Conservation (phyloP, 2,329 filamentous ascomycete species). For the Cladosporium colombiae region DNA sequence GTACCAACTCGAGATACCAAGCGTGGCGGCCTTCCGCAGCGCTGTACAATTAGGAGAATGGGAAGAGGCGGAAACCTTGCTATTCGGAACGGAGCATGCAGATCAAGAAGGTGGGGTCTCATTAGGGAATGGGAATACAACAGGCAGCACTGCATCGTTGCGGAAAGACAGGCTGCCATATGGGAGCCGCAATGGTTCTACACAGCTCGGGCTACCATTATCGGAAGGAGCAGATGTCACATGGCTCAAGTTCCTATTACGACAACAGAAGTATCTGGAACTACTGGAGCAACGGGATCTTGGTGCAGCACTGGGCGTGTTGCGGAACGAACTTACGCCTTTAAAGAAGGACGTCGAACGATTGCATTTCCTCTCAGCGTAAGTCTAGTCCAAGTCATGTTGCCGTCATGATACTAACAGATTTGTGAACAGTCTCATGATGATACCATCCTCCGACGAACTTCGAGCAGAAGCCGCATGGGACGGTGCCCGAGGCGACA, state of each 20-base stretch:
- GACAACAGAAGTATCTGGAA: slow-evolving; percentile 94
- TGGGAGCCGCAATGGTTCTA: slow-evolving; percentile 31
- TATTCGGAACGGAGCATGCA: slow-evolving; percentile 56
- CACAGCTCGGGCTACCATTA: slow-evolving; percentile 64
- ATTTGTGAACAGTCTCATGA: slow-evolving; percentile 65
- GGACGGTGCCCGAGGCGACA: slow-evolving; percentile 78
- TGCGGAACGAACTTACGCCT: slow-evolving; percentile 84
- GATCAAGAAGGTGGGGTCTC: slow-evolving; percentile 48
- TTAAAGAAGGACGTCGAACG: slow-evolving; percentile 75
- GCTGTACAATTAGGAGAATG: slow-evolving; percentile 81
- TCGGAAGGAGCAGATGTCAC: slow-evolving; percentile 73
- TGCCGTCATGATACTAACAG: slow-evolving; percentile 24
- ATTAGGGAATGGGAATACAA: slow-evolving; percentile 33
- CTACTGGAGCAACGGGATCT: slow-evolving; percentile 77
- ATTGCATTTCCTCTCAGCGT: slow-evolving; percentile 79
- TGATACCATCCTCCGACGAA: slow-evolving; percentile 79
- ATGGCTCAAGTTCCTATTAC: slow-evolving; percentile 82
- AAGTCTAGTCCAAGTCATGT: slow-evolving; percentile 26
- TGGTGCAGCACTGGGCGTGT: slow-evolving; percentile 72
- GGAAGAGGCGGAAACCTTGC: slow-evolving; percentile 78
- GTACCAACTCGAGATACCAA: slow-evolving; percentile 79
- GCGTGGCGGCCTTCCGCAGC: slow-evolving; percentile 80
- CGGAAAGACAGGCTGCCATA: slow-evolving; percentile 8
- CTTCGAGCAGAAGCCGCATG: slow-evolving; percentile 75
- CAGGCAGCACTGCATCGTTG: background rate